These are phyloP conservation scores for Xylariales sp. DNA, from an alignment of 2,329 filamentous ascomycete species.

Conservation along the genomic window DNA sequence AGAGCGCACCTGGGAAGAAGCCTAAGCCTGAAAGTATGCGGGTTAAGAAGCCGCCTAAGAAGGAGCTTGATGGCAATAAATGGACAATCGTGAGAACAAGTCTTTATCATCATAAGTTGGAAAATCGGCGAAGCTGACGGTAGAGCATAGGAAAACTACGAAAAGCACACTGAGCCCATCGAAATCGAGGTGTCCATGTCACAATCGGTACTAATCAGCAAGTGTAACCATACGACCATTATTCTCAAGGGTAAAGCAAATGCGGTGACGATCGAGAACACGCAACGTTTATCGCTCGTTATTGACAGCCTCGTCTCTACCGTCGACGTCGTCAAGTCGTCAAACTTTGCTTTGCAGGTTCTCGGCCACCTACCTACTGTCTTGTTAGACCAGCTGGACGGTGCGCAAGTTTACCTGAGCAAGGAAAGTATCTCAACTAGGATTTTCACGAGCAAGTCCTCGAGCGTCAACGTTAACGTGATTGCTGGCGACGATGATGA, in stretches of 20 bases:
- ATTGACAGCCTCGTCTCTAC: constrained; percentile 91
- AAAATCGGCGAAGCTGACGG: constrained; percentile 28
- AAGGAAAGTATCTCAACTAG: constrained; percentile 87
- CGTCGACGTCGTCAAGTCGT: constrained; percentile 94
- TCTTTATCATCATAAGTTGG: not conserved
- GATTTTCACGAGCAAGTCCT: constrained; percentile 57
- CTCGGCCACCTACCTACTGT: constrained; percentile 87
- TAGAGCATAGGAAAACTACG: constrained; percentile 81
- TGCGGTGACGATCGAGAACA: constrained; percentile 96
- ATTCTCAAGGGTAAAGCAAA: constrained; percentile 94
- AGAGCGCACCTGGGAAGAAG: constrained; percentile 89
- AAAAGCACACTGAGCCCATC: constrained; percentile 77
- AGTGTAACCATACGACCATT: constrained; percentile 90
- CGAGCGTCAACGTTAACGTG: constrained; percentile 89
- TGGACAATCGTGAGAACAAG: constrained; percentile 77
- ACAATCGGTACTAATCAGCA: constrained; percentile 91
- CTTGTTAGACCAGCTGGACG: constrained; percentile 92
- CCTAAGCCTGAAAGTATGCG: constrained; percentile 89
- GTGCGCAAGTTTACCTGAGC: constrained; percentile 86
- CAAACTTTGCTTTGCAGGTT: constrained; percentile 95
- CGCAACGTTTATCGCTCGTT: constrained; percentile 82
- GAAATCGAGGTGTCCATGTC: constrained; percentile 84
- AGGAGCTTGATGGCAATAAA: constrained; percentile 87
- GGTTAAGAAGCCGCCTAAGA: constrained; percentile 81
- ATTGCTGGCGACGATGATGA: constrained; percentile 78